Evolutionary conservation across 495 filamentous ascomycete genomes (phyloP), one percentile per base, ranked within the genome.

Genomic region (Geoglossum glabrum): DNA sequence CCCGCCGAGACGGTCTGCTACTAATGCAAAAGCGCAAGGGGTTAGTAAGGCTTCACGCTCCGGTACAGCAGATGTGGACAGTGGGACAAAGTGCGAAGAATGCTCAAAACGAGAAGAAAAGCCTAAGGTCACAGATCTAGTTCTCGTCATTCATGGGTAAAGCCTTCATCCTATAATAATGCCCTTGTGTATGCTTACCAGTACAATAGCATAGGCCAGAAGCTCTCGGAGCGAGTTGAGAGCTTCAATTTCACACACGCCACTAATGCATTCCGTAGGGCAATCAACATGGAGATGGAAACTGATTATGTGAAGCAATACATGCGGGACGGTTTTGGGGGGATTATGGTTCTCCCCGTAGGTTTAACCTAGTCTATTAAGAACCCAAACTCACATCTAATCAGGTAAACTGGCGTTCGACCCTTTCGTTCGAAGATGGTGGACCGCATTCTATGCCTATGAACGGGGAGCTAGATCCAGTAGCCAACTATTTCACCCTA

Each of bases 221-320:
- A 97, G 65, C 72, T 97, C n/a, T 92, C 88, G 0, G 88, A 98
- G 63, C 77, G 90, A 17, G 84, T 98, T 52, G 92, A 97, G 66
- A 95, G 87, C 66, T 98, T 86, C 62, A 85, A 95, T 64, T 98
- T 98, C 65, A 97, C 92, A 0, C 89, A 96, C 66, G 84, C 86
- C 3, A 90, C 96, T 64, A 96, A 95, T 63, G 76, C 82, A 0
- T 89, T 98, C 59, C 80, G 92, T n/a, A 79, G 90, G 57, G 76
- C 82, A 13, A 73, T 97, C 51, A 95, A 95, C 61, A 73, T 90
- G 52, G 90, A 97, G 65, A 75, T 95, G 27, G 79, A 79, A 38
- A 86, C 74, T 56, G 78, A 83, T 9, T 73, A 72, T 7, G 83
- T 95, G n/a, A 84, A 79, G 69, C 74, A 79, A 0, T 76, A 85